Percentiles rank a stretch among this genome's conserved stretches.
Conservation (phyloP, 2,329 filamentous ascomycete species). For the Aspergillus tanneri region DNA sequence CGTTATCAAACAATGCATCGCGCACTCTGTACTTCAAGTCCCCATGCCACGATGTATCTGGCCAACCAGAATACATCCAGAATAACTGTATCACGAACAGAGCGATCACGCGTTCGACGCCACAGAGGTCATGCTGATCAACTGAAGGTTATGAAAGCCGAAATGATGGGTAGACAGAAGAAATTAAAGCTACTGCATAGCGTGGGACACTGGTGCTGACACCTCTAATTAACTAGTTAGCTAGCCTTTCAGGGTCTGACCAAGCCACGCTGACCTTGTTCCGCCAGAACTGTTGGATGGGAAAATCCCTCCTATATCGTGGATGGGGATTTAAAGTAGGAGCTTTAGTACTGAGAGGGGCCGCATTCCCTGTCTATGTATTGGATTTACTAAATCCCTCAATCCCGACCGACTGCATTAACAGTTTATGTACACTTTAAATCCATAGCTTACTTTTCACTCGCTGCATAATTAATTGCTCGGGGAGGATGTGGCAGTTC, state of each 20-base stretch:
- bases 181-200: background rate
- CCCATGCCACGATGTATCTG: background rate
- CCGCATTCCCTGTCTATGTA: background rate
- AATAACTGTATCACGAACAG: background rate
- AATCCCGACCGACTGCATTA: too few relatives aligned
- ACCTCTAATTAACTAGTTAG: too few relatives aligned
- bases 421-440: too few relatives aligned
- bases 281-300: background rate
- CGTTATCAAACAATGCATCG: too few relatives aligned
- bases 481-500: slow-evolving; percentile 24
- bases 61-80: background rate
- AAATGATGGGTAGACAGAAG: background rate
- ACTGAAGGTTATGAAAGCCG: background rate
- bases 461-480: background rate
- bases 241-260: background rate
- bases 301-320: slow-evolving; percentile 1
- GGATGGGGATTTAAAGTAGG: background rate
- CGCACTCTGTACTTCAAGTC: background rate
- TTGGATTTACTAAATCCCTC: slow-evolving; percentile 17
- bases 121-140: background rate
- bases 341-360: background rate
- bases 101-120: background rate
- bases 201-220: too few relatives aligned
- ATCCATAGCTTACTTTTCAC: too few relatives aligned
- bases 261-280: background rate